Base-by-base conservation (phyloP, 2,329 filamentous ascomycete genomes). In the Allantophomopsis lycopodina region DNA sequence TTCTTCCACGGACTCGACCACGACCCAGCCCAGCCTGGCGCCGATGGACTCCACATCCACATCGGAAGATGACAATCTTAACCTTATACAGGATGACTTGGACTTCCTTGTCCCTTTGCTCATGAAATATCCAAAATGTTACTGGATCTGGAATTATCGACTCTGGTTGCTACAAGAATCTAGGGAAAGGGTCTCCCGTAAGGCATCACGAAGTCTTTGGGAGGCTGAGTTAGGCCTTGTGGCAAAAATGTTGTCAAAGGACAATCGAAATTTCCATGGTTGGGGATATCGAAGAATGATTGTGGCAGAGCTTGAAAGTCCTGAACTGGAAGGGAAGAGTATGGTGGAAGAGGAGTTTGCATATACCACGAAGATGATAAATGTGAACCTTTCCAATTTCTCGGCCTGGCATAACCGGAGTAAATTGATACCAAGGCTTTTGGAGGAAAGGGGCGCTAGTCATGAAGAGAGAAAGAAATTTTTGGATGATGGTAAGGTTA, bases 131-230 rank as follows among this genome's bases (percentile, higher is more conserved):
- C 91, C 91, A 6, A 98, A 98, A 59, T 96, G 91, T 68, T 98
- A 98, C 64, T 96, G 91, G 89, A 89, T 98, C 53, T 98, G 91
- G 91, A 94, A 94, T 50, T 89, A 95, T 60, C 79, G 91, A 20
- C 62, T 81, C 35, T 98, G 91, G 88, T 65, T 89, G 3, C 66
- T 98, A 12, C 66, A 79, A 40, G 74, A 85, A 56, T 78, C 79
- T 28, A 83, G 81, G 36, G 56, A 67, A 11, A 66, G 78, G 14
- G 65, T 94, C 8, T 70, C 76, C 2, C 45, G 60, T 1, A 42
- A 63, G 0, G 55, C 64, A 13, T 75, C 85, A 2, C 69, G 72
- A 16, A 61, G 67, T 32, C 66, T 95, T 37, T 98, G 91, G 91
- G 68, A 81, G 50, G 77, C 81, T 46, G 91, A 98, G 58, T 72